Percentiles rank a stretch among this genome's conserved stretches.
Conservation (phyloP, 495 filamentous ascomycete genomes). For the Xylaria sp. region DNA sequence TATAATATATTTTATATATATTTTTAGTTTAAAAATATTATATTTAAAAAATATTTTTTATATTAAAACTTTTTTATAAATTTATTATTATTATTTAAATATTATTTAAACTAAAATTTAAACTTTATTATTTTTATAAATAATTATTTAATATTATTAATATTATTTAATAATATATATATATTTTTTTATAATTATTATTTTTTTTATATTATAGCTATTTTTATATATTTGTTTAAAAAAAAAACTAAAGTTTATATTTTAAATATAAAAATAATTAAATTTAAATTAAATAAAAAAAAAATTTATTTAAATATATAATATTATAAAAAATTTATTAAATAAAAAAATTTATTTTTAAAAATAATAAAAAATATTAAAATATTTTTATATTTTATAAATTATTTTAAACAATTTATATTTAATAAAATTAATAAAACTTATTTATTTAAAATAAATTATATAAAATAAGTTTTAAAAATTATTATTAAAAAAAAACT, state of each 20-base stretch:
- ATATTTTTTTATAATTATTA: constrained; percentile 1
- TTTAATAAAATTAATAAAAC: not conserved
- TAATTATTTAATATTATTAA: not conserved
- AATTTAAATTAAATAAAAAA: not conserved
- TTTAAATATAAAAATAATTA: not conserved
- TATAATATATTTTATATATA: not conserved
- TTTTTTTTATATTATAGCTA: not conserved
- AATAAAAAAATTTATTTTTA: not conserved
- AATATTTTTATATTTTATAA: not conserved
- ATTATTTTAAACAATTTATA: not conserved
- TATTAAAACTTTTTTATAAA: not conserved
- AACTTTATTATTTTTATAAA: constrained; percentile 14
- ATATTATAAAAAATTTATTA: not conserved
- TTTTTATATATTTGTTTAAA: not conserved
- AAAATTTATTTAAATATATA: not conserved
- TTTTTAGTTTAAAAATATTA: too few species aligned
- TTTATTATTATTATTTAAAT: not conserved
- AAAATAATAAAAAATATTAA: not conserved
- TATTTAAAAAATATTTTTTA: not conserved
- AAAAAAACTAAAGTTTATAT: not conserved
- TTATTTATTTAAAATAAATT: not conserved
- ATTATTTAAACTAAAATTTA: not conserved
- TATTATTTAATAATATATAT: not conserved
- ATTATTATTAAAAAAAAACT: not conserved
- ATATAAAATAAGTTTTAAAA: not conserved